Base-by-base conservation (phyloP, 1,139 yeast genomes). In the Hanseniaspora uvarum region DNA sequence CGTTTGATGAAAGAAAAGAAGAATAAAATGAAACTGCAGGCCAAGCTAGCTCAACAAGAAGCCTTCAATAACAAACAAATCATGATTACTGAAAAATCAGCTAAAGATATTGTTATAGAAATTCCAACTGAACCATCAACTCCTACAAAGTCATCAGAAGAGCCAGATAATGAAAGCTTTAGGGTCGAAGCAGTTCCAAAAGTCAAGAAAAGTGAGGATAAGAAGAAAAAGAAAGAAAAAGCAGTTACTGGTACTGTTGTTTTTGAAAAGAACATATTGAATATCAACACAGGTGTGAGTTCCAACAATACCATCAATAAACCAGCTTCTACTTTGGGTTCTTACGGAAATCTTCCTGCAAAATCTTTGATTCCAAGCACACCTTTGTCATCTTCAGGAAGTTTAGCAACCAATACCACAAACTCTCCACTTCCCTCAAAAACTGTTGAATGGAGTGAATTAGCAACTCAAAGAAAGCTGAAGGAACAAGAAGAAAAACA, bases 1-100 rank as follows among this genome's bases (percentile, higher is more conserved):
- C 64, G 59, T 53, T 52, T 65, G 47, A 68, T 66, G 56, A 61
- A 68, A 53, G 70, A 67, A 34, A 68, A 68, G 14, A 67, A 62
- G 52, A 65, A 64, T 45, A 68, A 68, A 31, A 65, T 65, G 12
- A 63, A 66, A 47, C 46, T 58, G 6, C 63, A 62, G 12, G 66
- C 69, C 11, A 62, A 67, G 31, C 60, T 67, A 4, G 64, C 69
- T 14, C 62, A 65, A 2, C 58, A 64, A 59, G 49, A 61, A 56
- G 57, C 62, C 14, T 58, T 60, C 18, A 49, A 44, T 36, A 48
- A 51, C 33, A 45, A 43, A 23, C 56, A 54, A 40, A 54, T 54
- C 8, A 54, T 51, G 38, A 46, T 56, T 46, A 52, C 54, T 53
- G 53, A 60, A 58, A 56, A 58, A 21, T 54, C 56, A 33, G 30